Percentiles rank a stretch among this genome's conserved stretches.
Evolutionary conservation across 148 eudicot species (phyloP).

Genomic region (Nepenthes gracilis): DNA sequence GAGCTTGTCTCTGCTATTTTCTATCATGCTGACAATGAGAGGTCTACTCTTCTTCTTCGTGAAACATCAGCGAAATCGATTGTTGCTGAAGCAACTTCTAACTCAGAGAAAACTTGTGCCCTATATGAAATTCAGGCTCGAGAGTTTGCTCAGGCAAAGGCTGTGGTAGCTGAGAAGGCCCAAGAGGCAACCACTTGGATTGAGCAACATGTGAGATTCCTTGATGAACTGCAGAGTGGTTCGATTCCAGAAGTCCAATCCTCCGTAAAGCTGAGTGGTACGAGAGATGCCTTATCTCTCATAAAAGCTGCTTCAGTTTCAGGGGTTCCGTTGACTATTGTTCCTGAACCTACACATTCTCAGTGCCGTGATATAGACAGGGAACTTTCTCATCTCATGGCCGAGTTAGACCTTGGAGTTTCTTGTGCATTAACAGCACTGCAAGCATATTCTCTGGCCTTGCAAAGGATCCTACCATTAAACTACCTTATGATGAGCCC

Average conservation of each 20-base stretch:
- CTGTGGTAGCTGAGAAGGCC: slow-evolving; percentile 60
- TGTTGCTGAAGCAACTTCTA: slow-evolving; percentile 65
- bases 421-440: slow-evolving; percentile 59
- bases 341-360: slow-evolving; percentile 97
- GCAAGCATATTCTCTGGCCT: slow-evolving; percentile 73
- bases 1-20: slow-evolving; percentile 65
- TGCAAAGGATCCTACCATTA: slow-evolving; percentile 76
- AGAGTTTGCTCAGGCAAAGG: slow-evolving; percentile 82
- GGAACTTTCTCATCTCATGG: slow-evolving; percentile 61
- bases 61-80: slow-evolving; percentile 85
- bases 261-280: slow-evolving; percentile 36
- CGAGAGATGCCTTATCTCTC: slow-evolving; percentile 57
- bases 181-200: slow-evolving; percentile 79
- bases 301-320: slow-evolving; percentile 74
- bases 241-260: slow-evolving; percentile 53
- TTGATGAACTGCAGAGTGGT: slow-evolving; percentile 82
- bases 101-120: slow-evolving; percentile 50
- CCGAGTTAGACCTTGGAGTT: slow-evolving; percentile 70
- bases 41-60: slow-evolving; percentile 58
- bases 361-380: slow-evolving; percentile 86
- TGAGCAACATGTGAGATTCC: slow-evolving; percentile 78
- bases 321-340: slow-evolving; percentile 85
- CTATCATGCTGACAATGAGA: slow-evolving; percentile 77
- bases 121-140: slow-evolving; percentile 62
- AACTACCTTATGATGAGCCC: slow-evolving; percentile 96